Base-by-base conservation (phyloP, 352 stramenopile species). In the Globisporangium perplexum region DNA sequence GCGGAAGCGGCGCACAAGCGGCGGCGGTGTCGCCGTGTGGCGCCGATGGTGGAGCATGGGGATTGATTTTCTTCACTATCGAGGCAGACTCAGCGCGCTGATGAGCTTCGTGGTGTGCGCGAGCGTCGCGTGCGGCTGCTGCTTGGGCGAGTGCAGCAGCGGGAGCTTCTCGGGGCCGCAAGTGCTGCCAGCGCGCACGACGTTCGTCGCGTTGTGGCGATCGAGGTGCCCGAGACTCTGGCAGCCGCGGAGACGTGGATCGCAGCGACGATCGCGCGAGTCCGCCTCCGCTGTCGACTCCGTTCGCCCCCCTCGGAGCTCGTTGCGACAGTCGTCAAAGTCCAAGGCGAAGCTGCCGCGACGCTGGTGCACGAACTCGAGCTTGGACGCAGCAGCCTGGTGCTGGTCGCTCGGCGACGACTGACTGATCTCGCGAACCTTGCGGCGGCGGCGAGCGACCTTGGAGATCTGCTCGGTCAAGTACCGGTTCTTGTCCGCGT, bases 401-500 rank as follows among this genome's bases (percentile, higher is more conserved):
- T 46, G 41, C 0, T 46, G 39, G n/a, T 50, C 36, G 2, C 36
- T 47, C n/a, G 55, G 28, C 15, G n/a, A n/a, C n/a, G 36, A 41
- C 28, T 55, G 59, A 53, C 67, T 82, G 22, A 67, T 69, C 2
- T 78, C 65, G 39, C 70, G 66, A 39, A 78, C 62, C 39, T 77
- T 72, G 22, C 63, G 51, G 10, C 77, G 51, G 10, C 77, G 57
- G 18, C 72, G 71, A 2, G 63, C 63, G 2, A 74, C 50, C 53
- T 88, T 86, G 15, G 72, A 82, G 31, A 88, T 67, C 52, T 88
- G 72, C 10, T 78, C 71, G 14, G 62, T 61, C 17, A 83, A 71
- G 31, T 86, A 86, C 1, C 65, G 47, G 42, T 79, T 64, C 28
- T 62, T 65, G 28, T 73, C 69, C 0, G 69, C 75, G 11, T 88